These are phyloP conservation scores for Colletotrichum somersetense DNA, from an alignment of 2,329 filamentous ascomycete genomes.

Conservation along the genomic window DNA sequence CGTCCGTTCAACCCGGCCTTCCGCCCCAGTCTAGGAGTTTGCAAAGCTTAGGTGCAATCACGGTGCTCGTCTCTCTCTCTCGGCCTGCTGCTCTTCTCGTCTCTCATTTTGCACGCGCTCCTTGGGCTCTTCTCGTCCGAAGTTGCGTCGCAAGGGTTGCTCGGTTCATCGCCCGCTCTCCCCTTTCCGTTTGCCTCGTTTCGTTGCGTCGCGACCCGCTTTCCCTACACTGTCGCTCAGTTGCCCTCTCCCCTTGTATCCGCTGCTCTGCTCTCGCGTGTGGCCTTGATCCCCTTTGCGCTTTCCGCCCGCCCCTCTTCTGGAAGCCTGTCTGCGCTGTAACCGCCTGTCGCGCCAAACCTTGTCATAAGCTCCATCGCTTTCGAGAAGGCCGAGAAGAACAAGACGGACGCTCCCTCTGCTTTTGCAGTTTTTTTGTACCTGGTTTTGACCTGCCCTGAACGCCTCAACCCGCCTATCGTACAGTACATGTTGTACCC, in stretches of 20 bases:
- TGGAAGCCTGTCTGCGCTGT: conserved; percentile 27
- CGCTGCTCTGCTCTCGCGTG: neutral
- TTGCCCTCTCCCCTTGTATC: neutral
- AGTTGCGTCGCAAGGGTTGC: conserved; percentile 36
- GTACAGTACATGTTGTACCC: neutral
- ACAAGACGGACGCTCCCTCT: conserved; percentile 12
- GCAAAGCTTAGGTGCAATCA: conserved; percentile 8
- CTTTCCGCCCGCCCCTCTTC: conserved; percentile 24
- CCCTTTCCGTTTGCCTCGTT: conserved; percentile 26
- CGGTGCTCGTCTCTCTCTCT: conserved; percentile 15
- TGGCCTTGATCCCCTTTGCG: neutral
- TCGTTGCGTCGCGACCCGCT: conserved; percentile 35
- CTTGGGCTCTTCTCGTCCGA: conserved; percentile 33
- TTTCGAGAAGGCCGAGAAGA: conserved; percentile 30
- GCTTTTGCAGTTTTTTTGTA: conserved; percentile 3
- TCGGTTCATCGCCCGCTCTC: conserved; percentile 34
- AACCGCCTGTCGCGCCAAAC: conserved; percentile 25
- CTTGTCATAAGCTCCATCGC: neutral
- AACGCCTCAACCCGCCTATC: neutral
- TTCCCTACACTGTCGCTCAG: conserved; percentile 7
- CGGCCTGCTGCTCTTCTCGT: conserved; percentile 10
- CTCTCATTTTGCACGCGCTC: conserved; percentile 7
- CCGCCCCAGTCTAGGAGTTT: conserved; percentile 30
- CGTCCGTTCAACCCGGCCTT: neutral
- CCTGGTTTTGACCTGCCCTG: conserved; percentile 4